A percentile compares a stretch with the other conserved stretches of the same genome.
Conservation (phyloP, 441 rosid genomes). For the Eruca vesicaria region DNA sequence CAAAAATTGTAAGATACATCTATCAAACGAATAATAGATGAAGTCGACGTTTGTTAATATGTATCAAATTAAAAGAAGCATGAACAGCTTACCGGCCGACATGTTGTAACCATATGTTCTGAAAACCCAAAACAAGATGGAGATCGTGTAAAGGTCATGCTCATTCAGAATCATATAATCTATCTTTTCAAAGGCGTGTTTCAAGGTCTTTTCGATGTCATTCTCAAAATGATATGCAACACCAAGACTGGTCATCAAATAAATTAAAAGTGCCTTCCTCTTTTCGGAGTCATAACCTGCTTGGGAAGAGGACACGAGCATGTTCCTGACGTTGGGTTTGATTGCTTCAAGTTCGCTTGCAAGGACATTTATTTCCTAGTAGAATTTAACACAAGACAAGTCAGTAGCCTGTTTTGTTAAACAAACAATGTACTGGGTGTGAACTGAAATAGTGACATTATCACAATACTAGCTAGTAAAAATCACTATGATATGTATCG, state of each 20-base stretch:
- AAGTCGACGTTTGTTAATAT: background rate
- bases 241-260: conserved; percentile 6
- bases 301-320: background rate
- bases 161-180: background rate
- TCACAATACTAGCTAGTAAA: background rate
- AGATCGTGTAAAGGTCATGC: background rate
- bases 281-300: background rate
- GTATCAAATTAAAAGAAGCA: background rate
- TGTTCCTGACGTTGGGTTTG: background rate
- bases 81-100: background rate
- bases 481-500: background rate
- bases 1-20: background rate
- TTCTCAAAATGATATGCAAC: conserved; percentile 4
- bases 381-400: background rate
- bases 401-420: background rate
- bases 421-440: background rate
- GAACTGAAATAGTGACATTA: background rate
- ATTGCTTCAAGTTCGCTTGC: background rate
- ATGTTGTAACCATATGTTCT: background rate
- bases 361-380: background rate
- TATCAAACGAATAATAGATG: background rate
- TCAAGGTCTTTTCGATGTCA: background rate
- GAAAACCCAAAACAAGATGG: conserved; percentile 6
- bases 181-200: background rate
- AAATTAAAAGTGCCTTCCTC: background rate